Percentiles rank a stretch among this genome's conserved stretches.
phyloP scores from a whole-genome alignment of 2,329 filamentous ascomycete genomes.

The Aaosphaeria pasadenensis region DNA sequence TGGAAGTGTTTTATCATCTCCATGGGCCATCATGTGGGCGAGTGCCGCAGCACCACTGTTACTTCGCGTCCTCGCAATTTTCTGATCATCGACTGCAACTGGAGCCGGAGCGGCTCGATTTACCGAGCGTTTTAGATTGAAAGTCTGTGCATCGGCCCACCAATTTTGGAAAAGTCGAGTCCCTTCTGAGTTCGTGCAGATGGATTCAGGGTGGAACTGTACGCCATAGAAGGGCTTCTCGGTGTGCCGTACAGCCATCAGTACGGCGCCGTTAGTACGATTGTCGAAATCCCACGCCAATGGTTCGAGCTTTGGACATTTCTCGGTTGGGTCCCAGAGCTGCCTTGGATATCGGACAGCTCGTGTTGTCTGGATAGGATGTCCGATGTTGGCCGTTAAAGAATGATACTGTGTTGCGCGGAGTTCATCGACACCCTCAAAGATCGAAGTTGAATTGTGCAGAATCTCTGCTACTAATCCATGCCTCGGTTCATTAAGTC shows the following conservation, averaged over 20 bases:
- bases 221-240: slow-evolving; percentile 77
- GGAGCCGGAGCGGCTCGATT: slow-evolving; percentile 2
- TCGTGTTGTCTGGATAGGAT: slow-evolving; percentile 22
- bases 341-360: slow-evolving; percentile 36
- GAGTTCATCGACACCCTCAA: slow-evolving; percentile 58
- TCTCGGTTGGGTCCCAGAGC: slow-evolving; percentile 38
- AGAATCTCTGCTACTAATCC: slow-evolving; percentile 72
- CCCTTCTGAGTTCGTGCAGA: slow-evolving; percentile 71
- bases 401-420: slow-evolving; percentile 77
- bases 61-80: background rate
- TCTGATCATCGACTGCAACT: background rate
- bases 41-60: slow-evolving; percentile 1
- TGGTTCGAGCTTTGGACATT: slow-evolving; percentile 39
- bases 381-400: slow-evolving; percentile 47
- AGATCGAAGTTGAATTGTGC: slow-evolving; percentile 63
- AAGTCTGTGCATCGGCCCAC: slow-evolving; percentile 64
- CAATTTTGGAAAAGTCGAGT: slow-evolving; percentile 68
- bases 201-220: slow-evolving; percentile 88
- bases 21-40: slow-evolving; percentile 24
- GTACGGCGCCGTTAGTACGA: slow-evolving; percentile 51
- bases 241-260: slow-evolving; percentile 75
- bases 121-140: slow-evolving; percentile 38
- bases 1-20: slow-evolving; percentile 18
- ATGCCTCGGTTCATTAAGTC: slow-evolving; percentile 72
- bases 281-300: slow-evolving; percentile 49